Conservation (phyloP, 2,329 filamentous ascomycete genomes). For the Ophiostoma triangulosporum region DNA sequence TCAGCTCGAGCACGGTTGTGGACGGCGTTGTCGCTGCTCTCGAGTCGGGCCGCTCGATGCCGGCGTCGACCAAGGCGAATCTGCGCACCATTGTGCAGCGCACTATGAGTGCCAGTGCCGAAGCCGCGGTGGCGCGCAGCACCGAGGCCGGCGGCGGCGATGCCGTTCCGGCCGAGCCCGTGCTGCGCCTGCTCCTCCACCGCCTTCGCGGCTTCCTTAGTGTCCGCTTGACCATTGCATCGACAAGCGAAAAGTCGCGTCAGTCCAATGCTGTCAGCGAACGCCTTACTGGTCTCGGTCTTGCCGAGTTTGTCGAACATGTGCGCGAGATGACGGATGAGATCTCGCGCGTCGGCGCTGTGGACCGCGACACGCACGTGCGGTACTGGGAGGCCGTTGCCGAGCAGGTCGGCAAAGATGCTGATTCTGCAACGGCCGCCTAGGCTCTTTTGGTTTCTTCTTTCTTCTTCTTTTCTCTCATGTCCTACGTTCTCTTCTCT, state of each 20-base stretch:
- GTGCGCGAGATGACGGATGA: constrained; percentile 58
- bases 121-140: constrained; percentile 23
- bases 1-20: constrained; percentile 27
- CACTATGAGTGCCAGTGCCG: constrained; percentile 36
- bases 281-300: constrained; percentile 52
- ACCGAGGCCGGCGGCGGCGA: constrained; percentile 15
- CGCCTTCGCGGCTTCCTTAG: constrained; percentile 55
- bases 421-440: neutral
- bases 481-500: neutral
- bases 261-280: constrained; percentile 56
- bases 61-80: constrained; percentile 44
- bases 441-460: neutral
- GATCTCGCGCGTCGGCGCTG: constrained; percentile 47
- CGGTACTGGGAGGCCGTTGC: constrained; percentile 56
- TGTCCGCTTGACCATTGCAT: constrained; percentile 48
- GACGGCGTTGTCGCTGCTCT: constrained; percentile 50
- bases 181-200: constrained; percentile 53
- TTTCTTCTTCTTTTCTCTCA: neutral
- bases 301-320: constrained; percentile 59
- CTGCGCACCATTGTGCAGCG: constrained; percentile 44
- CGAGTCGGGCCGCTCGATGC: constrained; percentile 51
- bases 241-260: constrained; percentile 56
- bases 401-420: neutral
- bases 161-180: constrained; percentile 36
- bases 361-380: constrained; percentile 56